Evolutionary conservation across 257 asterid genomes (phyloP).

Genomic region (Rauvolfia tetraphylla): DNA sequence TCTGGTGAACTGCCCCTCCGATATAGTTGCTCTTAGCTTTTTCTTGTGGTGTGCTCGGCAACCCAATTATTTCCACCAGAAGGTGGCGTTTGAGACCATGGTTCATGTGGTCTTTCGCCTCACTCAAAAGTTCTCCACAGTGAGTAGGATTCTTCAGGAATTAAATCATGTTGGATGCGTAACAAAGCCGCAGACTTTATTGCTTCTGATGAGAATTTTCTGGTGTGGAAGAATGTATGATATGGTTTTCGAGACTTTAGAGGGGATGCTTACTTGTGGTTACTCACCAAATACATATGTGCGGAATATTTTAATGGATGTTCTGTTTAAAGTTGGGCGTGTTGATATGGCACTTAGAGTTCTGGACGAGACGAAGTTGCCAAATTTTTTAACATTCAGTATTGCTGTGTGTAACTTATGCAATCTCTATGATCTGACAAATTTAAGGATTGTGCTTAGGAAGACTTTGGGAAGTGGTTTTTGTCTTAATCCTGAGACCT

Average conservation of each 20-base stretch:
- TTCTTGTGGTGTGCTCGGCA: constrained; percentile 77
- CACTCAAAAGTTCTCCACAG: constrained; percentile 36
- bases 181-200: constrained; percentile 52
- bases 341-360: constrained; percentile 51
- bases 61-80: constrained; percentile 64
- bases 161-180: constrained; percentile 46
- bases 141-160: constrained; percentile 43
- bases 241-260: constrained; percentile 52
- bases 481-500: constrained; percentile 56
- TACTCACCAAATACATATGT: constrained; percentile 60
- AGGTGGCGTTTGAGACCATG: constrained; percentile 46
- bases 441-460: constrained; percentile 38
- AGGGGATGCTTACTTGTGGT: constrained; percentile 44
- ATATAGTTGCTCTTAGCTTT: constrained; percentile 50
- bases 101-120: constrained; percentile 54
- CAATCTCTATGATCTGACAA: constrained; percentile 48
- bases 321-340: constrained; percentile 44
- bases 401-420: constrained; percentile 64
- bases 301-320: constrained; percentile 60
- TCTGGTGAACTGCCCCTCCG: constrained; percentile 52
- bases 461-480: constrained; percentile 48
- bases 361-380: constrained; percentile 40
- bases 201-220: constrained; percentile 70
- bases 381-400: constrained; percentile 68
- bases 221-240: constrained; percentile 65